Evolutionary conservation across 2,329 filamentous ascomycete genomes (phyloP), one percentile per base, ranked within the genome.

Genomic region (Zymoseptoria passerinii): DNA sequence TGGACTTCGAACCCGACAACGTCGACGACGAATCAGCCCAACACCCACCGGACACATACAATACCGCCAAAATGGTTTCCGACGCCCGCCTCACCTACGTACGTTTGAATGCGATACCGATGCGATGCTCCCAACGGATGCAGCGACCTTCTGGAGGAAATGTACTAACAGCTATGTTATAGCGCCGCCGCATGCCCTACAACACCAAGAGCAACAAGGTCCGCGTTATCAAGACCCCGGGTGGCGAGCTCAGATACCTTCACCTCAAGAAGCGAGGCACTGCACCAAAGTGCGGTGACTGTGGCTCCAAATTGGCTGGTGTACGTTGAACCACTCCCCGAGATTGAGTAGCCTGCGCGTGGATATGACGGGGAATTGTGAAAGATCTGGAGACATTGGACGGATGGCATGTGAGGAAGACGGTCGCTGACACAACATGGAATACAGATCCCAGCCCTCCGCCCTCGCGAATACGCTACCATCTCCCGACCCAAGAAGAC

Each of bases 191-290:
- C 72, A 78, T 80, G 69, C 77, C 79, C 70, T 99, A 97, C 89
- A 97, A 97, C 87, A 97, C 92, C 78, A 83, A 83, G 77, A 95
- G 90, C 78, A 96, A 99, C 89, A 90, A 91, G 81, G 92, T 94
- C 78, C 89, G 94, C 77, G 84, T 95, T 74, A 79, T 96, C 80
- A 94, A 94, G 86, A 99, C 94, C 70, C 94, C 95, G 70, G 95
- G 94, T 78, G 94, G 94, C 78, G 85, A 92, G 78, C 87, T 96
- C 75, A 87, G 94, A 78, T 87, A 96, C 77, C 89, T 97, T 73
- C 92, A 99, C 88, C 92, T 96, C 84, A 97, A 97, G 89, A 99
- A 99, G 90, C 89, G 87, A 78, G 94, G 92, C 72, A 95, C 91
- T 77, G 89, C 92, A 67, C 94, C 94, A 76, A 99, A 99, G 85